Conservation (phyloP, 352 stramenopile species). For the Phytophthora constricta region DNA sequence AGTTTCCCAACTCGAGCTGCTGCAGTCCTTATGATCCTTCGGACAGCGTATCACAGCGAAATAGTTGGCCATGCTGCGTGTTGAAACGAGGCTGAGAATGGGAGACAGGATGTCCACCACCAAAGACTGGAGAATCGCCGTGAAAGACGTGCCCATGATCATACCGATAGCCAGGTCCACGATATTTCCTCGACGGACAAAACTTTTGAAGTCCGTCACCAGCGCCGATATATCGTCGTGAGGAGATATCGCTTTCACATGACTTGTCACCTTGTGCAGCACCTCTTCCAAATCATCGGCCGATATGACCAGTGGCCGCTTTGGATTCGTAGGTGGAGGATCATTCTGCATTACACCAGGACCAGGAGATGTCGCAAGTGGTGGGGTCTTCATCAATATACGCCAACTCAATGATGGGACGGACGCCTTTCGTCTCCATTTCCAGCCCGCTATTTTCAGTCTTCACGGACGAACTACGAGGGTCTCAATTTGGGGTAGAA, state of each 20-base stretch:
- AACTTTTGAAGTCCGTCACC: constrained; percentile 57
- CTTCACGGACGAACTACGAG: too few relatives aligned
- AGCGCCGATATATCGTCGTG: constrained; percentile 13
- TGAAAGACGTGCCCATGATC: constrained; percentile 67
- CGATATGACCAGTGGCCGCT: constrained; percentile 7
- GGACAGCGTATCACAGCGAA: constrained; percentile 58
- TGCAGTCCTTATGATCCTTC: constrained; percentile 33
- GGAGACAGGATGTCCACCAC: constrained; percentile 65
- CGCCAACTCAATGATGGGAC: background rate
- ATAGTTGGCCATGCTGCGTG: constrained; percentile 62
- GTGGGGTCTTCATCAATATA: background rate
- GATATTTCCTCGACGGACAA: constrained; percentile 70
- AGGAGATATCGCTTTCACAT: constrained; percentile 8
- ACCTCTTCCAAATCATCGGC: constrained; percentile 15
- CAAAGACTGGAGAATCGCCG: constrained; percentile 68
- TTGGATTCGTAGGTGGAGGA: background rate
- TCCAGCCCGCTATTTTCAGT: constrained; percentile 11
- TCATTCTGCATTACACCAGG: background rate
- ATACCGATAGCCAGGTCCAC: constrained; percentile 64
- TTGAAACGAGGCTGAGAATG: constrained; percentile 67
- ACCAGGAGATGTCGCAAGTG: background rate
- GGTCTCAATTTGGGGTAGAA: too few relatives aligned
- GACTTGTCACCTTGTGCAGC: constrained; percentile 7
- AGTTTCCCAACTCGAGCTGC: constrained; percentile 53
- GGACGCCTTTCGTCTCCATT: too few relatives aligned